Evolutionary conservation across 257 asterid genomes (phyloP), one percentile per base, ranked within the genome.

Genomic region (Knoxia roxburghii): DNA sequence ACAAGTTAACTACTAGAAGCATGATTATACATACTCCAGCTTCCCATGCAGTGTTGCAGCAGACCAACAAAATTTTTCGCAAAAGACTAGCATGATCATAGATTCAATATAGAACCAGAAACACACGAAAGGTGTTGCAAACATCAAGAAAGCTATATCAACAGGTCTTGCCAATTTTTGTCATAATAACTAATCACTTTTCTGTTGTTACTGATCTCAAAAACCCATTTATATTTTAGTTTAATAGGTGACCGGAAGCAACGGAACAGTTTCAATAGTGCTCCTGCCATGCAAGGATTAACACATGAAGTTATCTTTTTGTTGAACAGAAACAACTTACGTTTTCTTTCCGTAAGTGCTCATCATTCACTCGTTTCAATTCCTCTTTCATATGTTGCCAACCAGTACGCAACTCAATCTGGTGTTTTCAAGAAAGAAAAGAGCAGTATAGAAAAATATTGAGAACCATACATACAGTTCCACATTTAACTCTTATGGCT

Each of bases 301-400:
- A 13, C 26, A 70, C 17, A 35, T 23, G 35, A 2, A 33, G 23
- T 32, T 35, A 2, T 37, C 30, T 50, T 23, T 2, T 49, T 5
- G 23, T n/a, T n/a, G 0, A 43, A 55, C 45, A 35, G 17, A 60
- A 30, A 45, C 30, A 62, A 13, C 82, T 77, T 69, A 77, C 82
- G 35, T 53, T 68, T 68, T 80, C 85, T 66, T 69, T 80, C 58
- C 32, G 67, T 24, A 18, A 65, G 67, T 59, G 57, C 64, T 77
- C 80, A 40, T 72, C 62, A 9, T 26, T 63, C 49, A 68, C 48
- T 61, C 74, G 71, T 55, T 80, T 75, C 67, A 77, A 58, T 57
- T 80, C 78, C 68, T 77, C 77, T 68, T 77, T 77, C 80, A 80
- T 71, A 58, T 56, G 59, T 43, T 71, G 80, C 74, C 39, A 77